Evolutionary conservation across 441 rosid genomes (phyloP).

Genomic region (Erysimum cheiri): DNA sequence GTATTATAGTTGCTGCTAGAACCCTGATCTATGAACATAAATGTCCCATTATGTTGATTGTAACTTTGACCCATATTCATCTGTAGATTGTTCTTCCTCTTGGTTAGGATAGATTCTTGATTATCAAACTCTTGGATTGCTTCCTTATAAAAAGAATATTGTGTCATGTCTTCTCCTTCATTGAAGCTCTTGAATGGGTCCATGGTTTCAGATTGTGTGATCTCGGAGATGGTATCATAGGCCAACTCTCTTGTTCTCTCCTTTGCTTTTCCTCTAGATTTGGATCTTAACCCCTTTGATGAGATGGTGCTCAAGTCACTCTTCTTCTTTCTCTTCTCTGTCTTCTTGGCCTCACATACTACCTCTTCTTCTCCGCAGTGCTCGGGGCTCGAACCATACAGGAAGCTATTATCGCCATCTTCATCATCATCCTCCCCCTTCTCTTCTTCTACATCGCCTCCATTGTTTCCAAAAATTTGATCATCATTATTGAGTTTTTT

Average conservation of each 20-base stretch:
- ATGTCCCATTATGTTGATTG: constrained; percentile 48
- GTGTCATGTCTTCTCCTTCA: constrained; percentile 38
- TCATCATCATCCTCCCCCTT: constrained; percentile 23
- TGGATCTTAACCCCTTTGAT: constrained; percentile 53
- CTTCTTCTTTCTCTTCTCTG: constrained; percentile 40
- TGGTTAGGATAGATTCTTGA: constrained; percentile 43
- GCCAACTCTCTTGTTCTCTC: constrained; percentile 53
- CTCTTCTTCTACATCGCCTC: constrained; percentile 17
- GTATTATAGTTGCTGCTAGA: constrained; percentile 42
- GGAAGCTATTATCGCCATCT: constrained; percentile 37
- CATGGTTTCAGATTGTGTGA: constrained; percentile 40
- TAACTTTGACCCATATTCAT: constrained; percentile 26
- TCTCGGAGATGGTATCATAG: constrained; percentile 40
- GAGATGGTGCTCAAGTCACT: constrained; percentile 37
- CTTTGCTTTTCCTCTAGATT: constrained; percentile 68
- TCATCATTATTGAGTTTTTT: constrained; percentile 33
- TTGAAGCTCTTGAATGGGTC: constrained; percentile 40
- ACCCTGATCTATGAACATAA: constrained; percentile 44
- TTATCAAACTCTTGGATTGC: constrained; percentile 35
- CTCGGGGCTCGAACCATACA: constrained; percentile 37
- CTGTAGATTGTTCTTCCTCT: constrained; percentile 44
- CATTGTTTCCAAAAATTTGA: constrained; percentile 11
- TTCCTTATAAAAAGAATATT: constrained; percentile 40
- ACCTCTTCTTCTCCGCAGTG: constrained; percentile 19
- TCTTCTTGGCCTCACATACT: constrained; percentile 29